Base-by-base conservation (phyloP, 306 rosid species). In the Mucuna pruriens region DNA sequence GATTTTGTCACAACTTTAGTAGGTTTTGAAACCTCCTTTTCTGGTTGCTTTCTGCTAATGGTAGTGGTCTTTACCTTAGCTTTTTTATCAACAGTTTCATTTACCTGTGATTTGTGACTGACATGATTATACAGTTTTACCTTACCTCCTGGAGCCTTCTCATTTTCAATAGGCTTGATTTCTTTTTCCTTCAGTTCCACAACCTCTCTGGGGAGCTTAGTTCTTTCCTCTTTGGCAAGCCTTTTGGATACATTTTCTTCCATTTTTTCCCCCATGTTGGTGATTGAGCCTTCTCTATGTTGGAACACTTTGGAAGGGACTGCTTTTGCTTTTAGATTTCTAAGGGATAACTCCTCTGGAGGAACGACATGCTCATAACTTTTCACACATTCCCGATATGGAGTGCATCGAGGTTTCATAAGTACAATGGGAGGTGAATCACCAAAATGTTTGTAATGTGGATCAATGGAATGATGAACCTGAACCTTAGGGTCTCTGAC, bases 401-500 rank as follows among this genome's bases (percentile, higher is more conserved):
- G 76, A 81, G 64, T 74, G 54, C 42, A 75, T 52, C 88, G 76
- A 22, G 98, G 99, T 86, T 91, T 90, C 78, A 96, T 90, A 20
- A 93, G 86, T 55, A 96, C 97, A 86, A 92, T 89, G 6, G 97
- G 97, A 0, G 88, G 90, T 67, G 65, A 71, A 46, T 81, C 82
- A 78, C 71, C 81, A 74, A 80, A 71, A 25, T 79, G 77, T 15
- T 77, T 23, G 67, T 77, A 45, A 80, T 39, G 57, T 1, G 63
- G 73, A 76, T 76, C 22, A 61, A 39, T 38, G 52, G 66, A 75
- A 80, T 84, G 82, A 71, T 20, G 22, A 45, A 49, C 68, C 19
- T 44, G 64, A 77, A 79, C 85, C 57, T 72, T 77, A 58, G 77
- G 78, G 80, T 84, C 92, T 83, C 77, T 78, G 26, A 68, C 65